Conservation (phyloP, 306 rosid species). For the Inga oerstediana region DNA sequence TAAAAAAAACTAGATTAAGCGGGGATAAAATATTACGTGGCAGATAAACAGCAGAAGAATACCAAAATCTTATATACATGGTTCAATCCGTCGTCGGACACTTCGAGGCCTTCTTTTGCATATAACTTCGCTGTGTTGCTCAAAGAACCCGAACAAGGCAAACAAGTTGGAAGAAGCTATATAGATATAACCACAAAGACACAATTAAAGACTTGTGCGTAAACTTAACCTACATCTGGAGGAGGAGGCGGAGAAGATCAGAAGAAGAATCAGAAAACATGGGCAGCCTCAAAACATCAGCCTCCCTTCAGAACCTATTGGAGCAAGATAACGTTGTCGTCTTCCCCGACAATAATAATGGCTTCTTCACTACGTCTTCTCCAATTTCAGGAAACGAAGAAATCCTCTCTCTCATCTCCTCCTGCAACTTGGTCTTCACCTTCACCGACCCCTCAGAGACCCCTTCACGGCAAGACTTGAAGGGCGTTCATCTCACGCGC, state of each 20-base stretch:
- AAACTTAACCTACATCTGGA: background rate
- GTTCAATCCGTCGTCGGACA: constrained; percentile 34
- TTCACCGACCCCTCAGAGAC: constrained; percentile 54
- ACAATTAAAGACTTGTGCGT: background rate
- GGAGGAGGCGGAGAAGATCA: background rate
- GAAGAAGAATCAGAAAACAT: constrained; percentile 16
- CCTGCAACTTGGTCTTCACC: constrained; percentile 57
- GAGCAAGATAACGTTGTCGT: constrained; percentile 39
- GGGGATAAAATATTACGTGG: background rate
- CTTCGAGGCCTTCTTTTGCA: constrained; percentile 53
- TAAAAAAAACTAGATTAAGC: background rate
- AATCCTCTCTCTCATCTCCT: constrained; percentile 51
- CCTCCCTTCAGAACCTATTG: constrained; percentile 57
- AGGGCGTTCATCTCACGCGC: constrained; percentile 60
- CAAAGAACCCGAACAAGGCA: constrained; percentile 22
- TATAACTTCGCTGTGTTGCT: constrained; percentile 38
- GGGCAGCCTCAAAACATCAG: constrained; percentile 43
- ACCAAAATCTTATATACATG: background rate
- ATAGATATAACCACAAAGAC: background rate
- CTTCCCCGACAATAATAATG: background rate
- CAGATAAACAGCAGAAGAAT: background rate
- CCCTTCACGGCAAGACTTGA: constrained; percentile 62
- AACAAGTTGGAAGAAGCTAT: background rate
- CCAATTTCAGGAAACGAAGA: constrained; percentile 52
- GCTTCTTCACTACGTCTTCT: constrained; percentile 34